Evolutionary conservation across 1,139 yeast species (phyloP).

Genomic region (Debaryomyces udenii): DNA sequence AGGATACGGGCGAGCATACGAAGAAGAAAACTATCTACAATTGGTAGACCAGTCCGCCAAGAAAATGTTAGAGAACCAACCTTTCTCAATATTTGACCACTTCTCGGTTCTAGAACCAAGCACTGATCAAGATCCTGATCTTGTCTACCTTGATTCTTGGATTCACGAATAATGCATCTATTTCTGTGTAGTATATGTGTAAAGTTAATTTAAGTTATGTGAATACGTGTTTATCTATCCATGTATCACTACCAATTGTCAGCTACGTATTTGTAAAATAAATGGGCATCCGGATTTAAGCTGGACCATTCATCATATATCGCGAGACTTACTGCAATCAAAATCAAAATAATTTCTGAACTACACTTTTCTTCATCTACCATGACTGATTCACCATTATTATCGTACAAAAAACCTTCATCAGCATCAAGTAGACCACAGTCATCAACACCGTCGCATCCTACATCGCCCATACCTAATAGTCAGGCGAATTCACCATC

Average conservation of each 20-base stretch:
- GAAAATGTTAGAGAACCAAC: conserved; percentile 20
- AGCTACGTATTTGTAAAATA: background rate
- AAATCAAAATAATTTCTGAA: too few relatives aligned
- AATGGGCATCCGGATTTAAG: background rate
- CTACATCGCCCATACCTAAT: conserved; percentile 15
- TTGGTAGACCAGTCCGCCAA: conserved; percentile 17
- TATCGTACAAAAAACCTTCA: conserved; percentile 34
- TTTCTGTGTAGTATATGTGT: conserved; percentile 4
- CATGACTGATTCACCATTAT: conserved; percentile 27
- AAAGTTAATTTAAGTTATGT: background rate
- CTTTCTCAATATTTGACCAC: conserved; percentile 41
- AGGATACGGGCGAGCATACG: conserved; percentile 54
- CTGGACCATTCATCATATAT: background rate
- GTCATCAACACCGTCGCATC: conserved; percentile 13
- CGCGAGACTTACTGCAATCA: too few relatives aligned
- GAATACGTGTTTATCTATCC: background rate
- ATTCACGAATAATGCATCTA: conserved; percentile 23
- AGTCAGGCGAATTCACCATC: conserved; percentile 10
- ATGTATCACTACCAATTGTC: background rate
- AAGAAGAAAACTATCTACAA: conserved; percentile 23
- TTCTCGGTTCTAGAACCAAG: conserved; percentile 34
- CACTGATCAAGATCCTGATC: conserved; percentile 38
- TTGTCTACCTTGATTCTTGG: conserved; percentile 48
- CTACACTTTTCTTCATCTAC: background rate
- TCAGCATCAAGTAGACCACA: conserved; percentile 10